phyloP scores from a whole-genome alignment of 2,329 filamentous ascomycete genomes.

The Exophiala dermatitidis region DNA sequence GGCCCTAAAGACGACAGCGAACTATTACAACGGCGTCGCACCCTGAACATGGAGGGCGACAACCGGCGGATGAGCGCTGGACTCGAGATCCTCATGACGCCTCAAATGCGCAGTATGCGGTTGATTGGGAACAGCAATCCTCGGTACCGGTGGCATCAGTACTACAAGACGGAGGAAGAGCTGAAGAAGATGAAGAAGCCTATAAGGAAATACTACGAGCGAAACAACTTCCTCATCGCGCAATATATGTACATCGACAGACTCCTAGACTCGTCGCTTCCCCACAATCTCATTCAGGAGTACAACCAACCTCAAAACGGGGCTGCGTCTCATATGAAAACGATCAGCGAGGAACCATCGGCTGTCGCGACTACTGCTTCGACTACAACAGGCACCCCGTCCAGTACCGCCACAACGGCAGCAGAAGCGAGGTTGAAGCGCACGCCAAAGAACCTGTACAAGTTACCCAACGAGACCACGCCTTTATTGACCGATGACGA shows the following conservation, averaged over 20 bases:
- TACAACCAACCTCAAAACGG: conserved; percentile 61
- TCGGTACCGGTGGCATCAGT: conserved; percentile 74
- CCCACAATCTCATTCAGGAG: conserved; percentile 83
- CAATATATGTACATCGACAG: conserved; percentile 92
- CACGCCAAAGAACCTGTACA: conserved; percentile 81
- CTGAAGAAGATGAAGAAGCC: conserved; percentile 63
- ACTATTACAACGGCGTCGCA: conserved; percentile 20
- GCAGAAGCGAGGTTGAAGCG: conserved; percentile 54
- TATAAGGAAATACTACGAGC: conserved; percentile 79
- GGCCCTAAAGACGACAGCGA: conserved; percentile 10
- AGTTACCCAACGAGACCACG: conserved; percentile 58
- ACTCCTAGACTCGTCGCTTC: conserved; percentile 83
- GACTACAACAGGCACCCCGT: conserved; percentile 12
- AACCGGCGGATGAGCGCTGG: conserved; percentile 21
- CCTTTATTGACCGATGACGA: conserved; percentile 50
- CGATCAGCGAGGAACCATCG: conserved; percentile 63
- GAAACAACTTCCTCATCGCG: conserved; percentile 79
- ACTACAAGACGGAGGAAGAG: conserved; percentile 75
- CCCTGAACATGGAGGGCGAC: conserved; percentile 15
- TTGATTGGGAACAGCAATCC: conserved; percentile 86
- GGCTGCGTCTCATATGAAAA: conserved; percentile 52
- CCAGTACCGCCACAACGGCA: conserved; percentile 16
- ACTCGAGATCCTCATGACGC: conserved; percentile 27
- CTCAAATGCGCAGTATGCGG: conserved; percentile 54
- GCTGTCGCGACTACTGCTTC: conserved; percentile 28